Evolutionary conservation across 306 rosid species (phyloP).

Genomic region (Pyrus bretschneideri): DNA sequence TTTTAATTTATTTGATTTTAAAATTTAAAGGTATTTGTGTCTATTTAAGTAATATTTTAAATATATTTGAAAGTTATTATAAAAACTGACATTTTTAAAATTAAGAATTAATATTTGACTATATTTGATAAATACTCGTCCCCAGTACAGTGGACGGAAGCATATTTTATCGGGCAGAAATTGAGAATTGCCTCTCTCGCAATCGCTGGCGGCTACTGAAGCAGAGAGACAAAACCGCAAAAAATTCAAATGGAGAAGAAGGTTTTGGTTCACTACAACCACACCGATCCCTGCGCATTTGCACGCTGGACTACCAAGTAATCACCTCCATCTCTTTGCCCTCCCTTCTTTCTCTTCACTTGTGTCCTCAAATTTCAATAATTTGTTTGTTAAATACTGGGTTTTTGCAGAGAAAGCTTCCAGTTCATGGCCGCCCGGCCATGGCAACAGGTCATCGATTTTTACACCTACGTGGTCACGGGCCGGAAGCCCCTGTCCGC

Average conservation of each 20-base stretch:
- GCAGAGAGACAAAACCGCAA: neutral
- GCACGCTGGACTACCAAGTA: constrained; percentile 77
- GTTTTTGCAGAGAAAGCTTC: constrained; percentile 55
- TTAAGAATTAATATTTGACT: too few species aligned
- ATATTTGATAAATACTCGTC: too few species aligned
- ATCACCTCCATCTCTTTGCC: neutral
- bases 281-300: constrained; percentile 51
- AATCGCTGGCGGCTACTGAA: neutral
- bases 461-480: constrained; percentile 49
- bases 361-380: too few species aligned
- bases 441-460: constrained; percentile 63
- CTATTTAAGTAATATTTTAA: too few species aligned
- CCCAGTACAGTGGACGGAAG: too few species aligned
- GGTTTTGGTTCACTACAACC: constrained; percentile 58
- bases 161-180: neutral
- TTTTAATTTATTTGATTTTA: too few species aligned
- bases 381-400: neutral
- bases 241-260: neutral
- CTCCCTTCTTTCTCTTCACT: neutral
- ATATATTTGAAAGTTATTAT: too few species aligned
- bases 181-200: neutral
- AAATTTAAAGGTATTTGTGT: too few species aligned
- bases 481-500: constrained; percentile 34
- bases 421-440: constrained; percentile 65
- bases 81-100: too few species aligned